Conservation (phyloP, 176 grass and related monocot genomes). For the Phyllostachys edulis region DNA sequence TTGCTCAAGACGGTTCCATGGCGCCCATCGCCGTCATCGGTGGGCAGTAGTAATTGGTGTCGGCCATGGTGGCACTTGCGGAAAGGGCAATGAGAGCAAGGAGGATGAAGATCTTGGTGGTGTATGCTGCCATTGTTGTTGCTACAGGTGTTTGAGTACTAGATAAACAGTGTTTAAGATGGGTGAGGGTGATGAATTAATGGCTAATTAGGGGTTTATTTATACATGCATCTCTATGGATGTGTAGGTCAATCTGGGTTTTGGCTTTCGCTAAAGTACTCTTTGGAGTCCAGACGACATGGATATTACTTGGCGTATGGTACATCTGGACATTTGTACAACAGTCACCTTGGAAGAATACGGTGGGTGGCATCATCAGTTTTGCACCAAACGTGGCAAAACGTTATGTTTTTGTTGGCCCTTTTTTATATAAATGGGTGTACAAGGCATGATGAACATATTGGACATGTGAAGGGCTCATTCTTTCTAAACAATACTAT, state of each 20-base stretch:
- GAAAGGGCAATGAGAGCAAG: background rate
- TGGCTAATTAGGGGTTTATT: background rate
- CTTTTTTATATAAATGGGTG: background rate
- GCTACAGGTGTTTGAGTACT: background rate
- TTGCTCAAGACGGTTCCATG: background rate
- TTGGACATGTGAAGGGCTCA: background rate
- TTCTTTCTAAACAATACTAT: background rate
- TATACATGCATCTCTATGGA: background rate
- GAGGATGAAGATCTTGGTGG: background rate
- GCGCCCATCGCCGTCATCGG: too few species aligned
- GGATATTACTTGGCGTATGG: background rate
- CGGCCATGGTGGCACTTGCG: background rate
- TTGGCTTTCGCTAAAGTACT: background rate
- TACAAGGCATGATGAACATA: background rate
- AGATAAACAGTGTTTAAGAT: background rate
- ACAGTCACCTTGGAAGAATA: background rate
- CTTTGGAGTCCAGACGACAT: background rate
- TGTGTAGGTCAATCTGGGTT: background rate
- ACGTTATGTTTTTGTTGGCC: background rate
- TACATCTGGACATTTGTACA: background rate
- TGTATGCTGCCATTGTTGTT: background rate
- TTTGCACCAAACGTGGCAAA: background rate
- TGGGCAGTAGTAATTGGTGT: background rate
- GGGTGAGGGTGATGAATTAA: background rate
- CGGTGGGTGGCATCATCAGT: background rate